Evolutionary conservation across 305 asterid species (phyloP).

Genomic region (Lippia alba): DNA sequence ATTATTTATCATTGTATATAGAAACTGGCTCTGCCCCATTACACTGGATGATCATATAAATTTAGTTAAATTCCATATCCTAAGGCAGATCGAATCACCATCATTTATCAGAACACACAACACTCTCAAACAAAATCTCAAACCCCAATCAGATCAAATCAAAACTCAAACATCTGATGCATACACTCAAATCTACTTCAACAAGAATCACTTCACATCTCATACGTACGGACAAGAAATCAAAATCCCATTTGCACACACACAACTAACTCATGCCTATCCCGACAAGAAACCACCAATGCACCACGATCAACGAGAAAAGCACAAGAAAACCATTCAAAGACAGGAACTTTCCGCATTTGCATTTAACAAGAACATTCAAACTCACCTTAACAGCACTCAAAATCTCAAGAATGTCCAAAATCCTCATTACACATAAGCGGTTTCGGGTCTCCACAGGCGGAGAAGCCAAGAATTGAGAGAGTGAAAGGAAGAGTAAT

Average conservation of each 20-base stretch:
- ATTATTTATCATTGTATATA: too few relatives aligned
- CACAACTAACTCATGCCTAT: background rate
- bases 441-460: constrained; percentile 45
- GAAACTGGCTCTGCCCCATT: background rate
- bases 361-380: constrained; percentile 17
- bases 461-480: constrained; percentile 29
- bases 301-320: constrained; percentile 19
- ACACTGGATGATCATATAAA: constrained; percentile 7
- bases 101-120: constrained; percentile 6
- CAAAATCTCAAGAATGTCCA: constrained; percentile 14
- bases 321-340: background rate
- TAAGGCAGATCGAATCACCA: background rate
- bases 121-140: constrained; percentile 19
- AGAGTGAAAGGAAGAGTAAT: constrained; percentile 11
- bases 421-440: constrained; percentile 19
- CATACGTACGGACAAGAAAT: constrained; percentile 27
- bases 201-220: background rate
- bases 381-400: constrained; percentile 35
- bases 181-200: background rate
- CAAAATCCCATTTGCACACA: constrained; percentile 22
- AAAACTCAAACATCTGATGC: background rate
- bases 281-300: background rate
- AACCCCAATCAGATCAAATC: constrained; percentile 38
- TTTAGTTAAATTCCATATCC: background rate
- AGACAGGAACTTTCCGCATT: background rate